Conservation (phyloP, 495 filamentous ascomycete genomes). For the Penicillium parvum region DNA sequence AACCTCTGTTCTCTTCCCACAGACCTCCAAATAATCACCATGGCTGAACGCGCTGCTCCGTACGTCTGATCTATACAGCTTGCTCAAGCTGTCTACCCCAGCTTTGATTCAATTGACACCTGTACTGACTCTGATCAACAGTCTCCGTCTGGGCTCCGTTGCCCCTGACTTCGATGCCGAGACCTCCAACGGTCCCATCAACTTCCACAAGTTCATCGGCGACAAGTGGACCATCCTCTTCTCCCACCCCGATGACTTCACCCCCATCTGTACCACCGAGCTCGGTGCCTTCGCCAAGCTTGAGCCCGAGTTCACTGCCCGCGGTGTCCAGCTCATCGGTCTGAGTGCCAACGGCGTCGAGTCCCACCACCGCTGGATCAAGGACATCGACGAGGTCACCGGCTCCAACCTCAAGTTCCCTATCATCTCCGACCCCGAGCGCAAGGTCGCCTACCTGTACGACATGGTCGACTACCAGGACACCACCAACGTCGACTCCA, state of each 20-base stretch:
- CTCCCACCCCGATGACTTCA: conserved; percentile 88
- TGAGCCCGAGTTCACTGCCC: conserved; percentile 91
- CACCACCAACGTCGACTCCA: conserved; percentile 50
- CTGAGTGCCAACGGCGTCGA: conserved; percentile 61
- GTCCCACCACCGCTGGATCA: conserved; percentile 59
- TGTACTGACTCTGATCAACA: conserved; percentile 14
- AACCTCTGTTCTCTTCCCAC: conserved; percentile 1
- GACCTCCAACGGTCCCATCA: conserved; percentile 85
- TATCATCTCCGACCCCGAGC: conserved; percentile 64
- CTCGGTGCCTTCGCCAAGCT: conserved; percentile 96
- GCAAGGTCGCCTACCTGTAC: conserved; percentile 61
- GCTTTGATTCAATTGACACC: too few relatives aligned
- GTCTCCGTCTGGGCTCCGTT: conserved; percentile 82
- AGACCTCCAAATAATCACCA: conserved; percentile 28
- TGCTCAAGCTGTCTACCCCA: conserved; percentile 1
- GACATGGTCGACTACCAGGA: conserved; percentile 62
- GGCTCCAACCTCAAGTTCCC: conserved; percentile 57
- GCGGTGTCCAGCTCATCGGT: conserved; percentile 92
- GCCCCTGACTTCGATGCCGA: conserved; percentile 94
- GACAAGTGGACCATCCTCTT: conserved; percentile 94
- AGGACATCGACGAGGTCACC: conserved; percentile 61
- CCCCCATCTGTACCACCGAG: conserved; percentile 97
- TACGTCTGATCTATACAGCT: conserved; percentile 27
- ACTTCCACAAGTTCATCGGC: conserved; percentile 97
- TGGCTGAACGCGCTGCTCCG: conserved; percentile 50